Base-by-base conservation (phyloP, 148 eudicot species). In the Polygonum aviculare region DNA sequence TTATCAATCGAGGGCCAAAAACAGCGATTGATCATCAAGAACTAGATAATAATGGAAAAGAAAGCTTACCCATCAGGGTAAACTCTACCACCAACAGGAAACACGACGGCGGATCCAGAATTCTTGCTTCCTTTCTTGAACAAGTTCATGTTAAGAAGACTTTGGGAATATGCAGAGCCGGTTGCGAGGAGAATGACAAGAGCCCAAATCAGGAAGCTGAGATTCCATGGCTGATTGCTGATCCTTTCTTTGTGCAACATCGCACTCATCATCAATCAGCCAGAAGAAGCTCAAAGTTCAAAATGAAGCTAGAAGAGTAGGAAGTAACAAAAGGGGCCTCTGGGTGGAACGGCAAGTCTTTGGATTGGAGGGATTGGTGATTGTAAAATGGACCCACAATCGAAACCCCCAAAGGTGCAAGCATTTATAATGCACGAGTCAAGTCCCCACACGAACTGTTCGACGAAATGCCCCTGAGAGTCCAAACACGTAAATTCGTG, bases 11-110 rank as follows among this genome's bases (percentile, higher is more conserved):
- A 44, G 72, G 55, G 63, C 40, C 39, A 16, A 45, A 41, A 18
- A 21, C 7, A 65, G 8, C 12, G 59, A 55, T 35, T 16, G 44
- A 45, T 74, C 15, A 62, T 74, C 48, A 45, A 78, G 52, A 35
- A 74, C 33, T 38, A 55, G 4, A 6, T 4, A 67, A 35, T 14
- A n/a, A 67, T 1, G 51, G 41, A 59, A 76, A 21, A 35, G 47
- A 15, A 36, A 19, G 36, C 78, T 76, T 85, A 93, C 98, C 98
- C 98, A 21, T 80, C 78, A 1, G 98, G 98, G 78, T 89, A 91
- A 77, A 93, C 97, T 75, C 88, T 84, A 55, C 98, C 98, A 60
- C 81, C 57, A 60, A 91, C 84, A 10, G 84, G 90, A 77, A 93
- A 88, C 74, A 90, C 57, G 63, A 86, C 86, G 44, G 94, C 84